Percentiles rank a stretch among this genome's conserved stretches.
Evolutionary conservation across 73 alveolate species (phyloP).

Genomic region (Paramecium octaurelia): DNA sequence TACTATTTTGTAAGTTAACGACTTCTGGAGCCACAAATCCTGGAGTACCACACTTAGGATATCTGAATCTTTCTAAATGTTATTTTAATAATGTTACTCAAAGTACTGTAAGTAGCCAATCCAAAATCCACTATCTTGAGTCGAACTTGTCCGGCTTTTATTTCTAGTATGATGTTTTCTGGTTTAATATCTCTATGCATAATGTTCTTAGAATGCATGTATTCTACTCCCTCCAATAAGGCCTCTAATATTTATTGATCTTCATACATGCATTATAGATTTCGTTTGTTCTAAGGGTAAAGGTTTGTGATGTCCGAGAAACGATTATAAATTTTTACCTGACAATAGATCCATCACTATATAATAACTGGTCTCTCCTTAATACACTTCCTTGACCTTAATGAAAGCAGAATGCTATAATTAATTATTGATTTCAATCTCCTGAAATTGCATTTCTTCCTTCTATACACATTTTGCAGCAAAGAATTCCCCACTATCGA

Average conservation of each 20-base stretch:
- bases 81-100: not conserved
- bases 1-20: not conserved
- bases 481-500: not conserved
- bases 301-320: slow-evolving; percentile 22
- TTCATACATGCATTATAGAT: slow-evolving; percentile 22
- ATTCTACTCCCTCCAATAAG: slow-evolving; percentile 53
- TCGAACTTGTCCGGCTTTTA: not conserved
- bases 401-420: slow-evolving; percentile 34
- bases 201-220: slow-evolving; percentile 36
- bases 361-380: slow-evolving; percentile 52
- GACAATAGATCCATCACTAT: slow-evolving; percentile 42
- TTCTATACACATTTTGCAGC: slow-evolving; percentile 53
- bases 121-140: slow-evolving; percentile 58
- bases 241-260: slow-evolving; percentile 3
- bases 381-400: slow-evolving; percentile 42
- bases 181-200: slow-evolving; percentile 64
- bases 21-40: slow-evolving; percentile 49
- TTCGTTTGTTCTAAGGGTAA: slow-evolving; percentile 2
- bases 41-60: slow-evolving; percentile 43
- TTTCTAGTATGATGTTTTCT: slow-evolving; percentile 39
- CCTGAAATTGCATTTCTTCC: not conserved
- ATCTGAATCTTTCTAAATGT: not conserved
- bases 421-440: not conserved
- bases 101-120: slow-evolving; percentile 45
- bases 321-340: slow-evolving; percentile 38